phyloP scores from a whole-genome alignment of 2,329 filamentous ascomycete genomes.

The Aspergillus versicolor region DNA sequence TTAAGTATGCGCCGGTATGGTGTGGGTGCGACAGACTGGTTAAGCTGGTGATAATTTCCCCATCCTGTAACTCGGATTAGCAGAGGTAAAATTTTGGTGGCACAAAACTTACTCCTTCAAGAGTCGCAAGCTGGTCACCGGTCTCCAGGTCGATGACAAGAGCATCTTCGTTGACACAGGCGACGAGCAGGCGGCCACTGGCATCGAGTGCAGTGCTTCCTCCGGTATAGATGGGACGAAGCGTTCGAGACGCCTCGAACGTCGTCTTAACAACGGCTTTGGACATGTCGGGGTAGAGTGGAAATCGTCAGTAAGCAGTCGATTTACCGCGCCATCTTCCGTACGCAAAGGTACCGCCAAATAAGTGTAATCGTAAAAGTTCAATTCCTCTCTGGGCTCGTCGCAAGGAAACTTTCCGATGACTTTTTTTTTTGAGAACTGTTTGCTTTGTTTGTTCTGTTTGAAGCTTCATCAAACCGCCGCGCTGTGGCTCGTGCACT shows the following conservation, averaged over 20 bases:
- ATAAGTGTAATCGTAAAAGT: constrained; percentile 18
- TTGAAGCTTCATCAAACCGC: constrained; percentile 20
- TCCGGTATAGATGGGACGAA: constrained; percentile 92
- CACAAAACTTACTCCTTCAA: constrained; percentile 73
- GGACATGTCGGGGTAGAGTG: constrained; percentile 38
- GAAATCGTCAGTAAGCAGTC: neutral
- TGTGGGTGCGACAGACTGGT: constrained; percentile 34
- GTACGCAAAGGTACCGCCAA: constrained; percentile 10
- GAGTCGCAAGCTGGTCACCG: constrained; percentile 75
- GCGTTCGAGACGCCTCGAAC: constrained; percentile 77
- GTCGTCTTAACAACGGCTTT: constrained; percentile 72
- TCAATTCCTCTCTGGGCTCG: constrained; percentile 12
- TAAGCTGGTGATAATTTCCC: constrained; percentile 50
- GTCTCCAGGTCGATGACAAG: constrained; percentile 81
- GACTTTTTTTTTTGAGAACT: constrained; percentile 31
- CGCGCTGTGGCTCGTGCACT: constrained; percentile 24
- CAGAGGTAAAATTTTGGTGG: neutral
- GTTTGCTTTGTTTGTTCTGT: constrained; percentile 29
- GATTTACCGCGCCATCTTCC: constrained; percentile 23
- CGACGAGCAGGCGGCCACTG: constrained; percentile 78
- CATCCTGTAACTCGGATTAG: constrained; percentile 57
- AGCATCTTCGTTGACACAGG: constrained; percentile 88
- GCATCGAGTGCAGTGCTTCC: constrained; percentile 82
- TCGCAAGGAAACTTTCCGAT: constrained; percentile 31
- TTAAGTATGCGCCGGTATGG: neutral